Conservation (phyloP, 2,329 filamentous ascomycete species). For the Lachnellula cervina region DNA sequence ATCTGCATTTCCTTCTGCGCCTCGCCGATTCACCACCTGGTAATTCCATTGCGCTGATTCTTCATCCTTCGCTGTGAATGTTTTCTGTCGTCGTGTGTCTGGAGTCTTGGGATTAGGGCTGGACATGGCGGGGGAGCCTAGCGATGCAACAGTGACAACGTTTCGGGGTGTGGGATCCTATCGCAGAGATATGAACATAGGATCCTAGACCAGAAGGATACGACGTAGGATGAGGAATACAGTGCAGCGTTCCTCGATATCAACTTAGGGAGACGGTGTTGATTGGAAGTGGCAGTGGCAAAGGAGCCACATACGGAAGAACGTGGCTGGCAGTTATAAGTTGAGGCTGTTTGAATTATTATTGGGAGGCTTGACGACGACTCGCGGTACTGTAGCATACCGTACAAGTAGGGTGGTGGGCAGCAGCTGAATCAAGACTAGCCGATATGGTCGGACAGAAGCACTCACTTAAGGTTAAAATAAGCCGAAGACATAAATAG, state of each 20-base stretch:
- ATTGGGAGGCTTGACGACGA: too few relatives aligned
- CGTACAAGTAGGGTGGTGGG: not conserved
- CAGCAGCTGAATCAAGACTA: not conserved
- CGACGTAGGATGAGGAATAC: not conserved
- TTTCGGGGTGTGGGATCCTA: not conserved
- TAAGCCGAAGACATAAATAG: not conserved
- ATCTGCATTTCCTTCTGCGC: slow-evolving; percentile 10
- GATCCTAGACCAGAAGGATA: not conserved
- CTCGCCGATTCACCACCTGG: slow-evolving; percentile 15
- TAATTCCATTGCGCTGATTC: slow-evolving; percentile 5
- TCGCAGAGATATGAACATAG: slow-evolving; percentile 1
- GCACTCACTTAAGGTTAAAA: not conserved
- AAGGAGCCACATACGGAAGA: slow-evolving; percentile 6
- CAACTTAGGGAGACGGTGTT: slow-evolving; percentile 8
- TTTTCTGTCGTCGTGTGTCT: slow-evolving; percentile 11
- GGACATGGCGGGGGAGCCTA: slow-evolving; percentile 21
- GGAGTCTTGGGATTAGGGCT: slow-evolving; percentile 16
- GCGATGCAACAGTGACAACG: not conserved
- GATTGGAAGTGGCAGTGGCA: slow-evolving; percentile 8
- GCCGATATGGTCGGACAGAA: not conserved
- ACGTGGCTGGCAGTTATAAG: not conserved
- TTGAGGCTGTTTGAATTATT: not conserved
- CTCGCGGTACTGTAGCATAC: too few relatives aligned
- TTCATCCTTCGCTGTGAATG: slow-evolving; percentile 3
- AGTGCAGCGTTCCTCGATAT: slow-evolving; percentile 15